A percentile compares a stretch with the other conserved stretches of the same genome.
Conservation (phyloP, 2,329 filamentous ascomycete genomes). For the Alternaria viburni region DNA sequence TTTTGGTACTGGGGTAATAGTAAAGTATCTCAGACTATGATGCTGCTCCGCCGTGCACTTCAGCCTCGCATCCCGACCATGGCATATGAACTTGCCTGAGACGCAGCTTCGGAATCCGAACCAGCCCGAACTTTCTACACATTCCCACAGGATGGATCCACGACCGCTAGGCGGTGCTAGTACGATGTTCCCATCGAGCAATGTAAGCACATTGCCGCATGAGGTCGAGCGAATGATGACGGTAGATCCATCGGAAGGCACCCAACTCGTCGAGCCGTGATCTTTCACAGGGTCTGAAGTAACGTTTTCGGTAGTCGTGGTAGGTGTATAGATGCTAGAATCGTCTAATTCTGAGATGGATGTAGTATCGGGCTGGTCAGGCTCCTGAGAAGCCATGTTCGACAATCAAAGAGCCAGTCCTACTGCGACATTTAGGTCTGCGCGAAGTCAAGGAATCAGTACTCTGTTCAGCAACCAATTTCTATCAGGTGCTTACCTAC, state of each 20-base stretch:
- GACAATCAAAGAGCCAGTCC: neutral
- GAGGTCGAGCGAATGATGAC: constrained; percentile 13
- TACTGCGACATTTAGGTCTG: neutral
- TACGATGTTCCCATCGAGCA: constrained; percentile 11
- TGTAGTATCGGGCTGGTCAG: neutral
- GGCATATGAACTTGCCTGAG: constrained; percentile 10
- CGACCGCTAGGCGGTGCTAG: constrained; percentile 3
- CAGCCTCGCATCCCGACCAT: constrained; percentile 4
- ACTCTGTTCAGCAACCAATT: neutral
- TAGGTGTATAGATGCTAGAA: constrained; percentile 2
- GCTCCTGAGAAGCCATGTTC: neutral
- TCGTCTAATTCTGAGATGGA: constrained; percentile 5
- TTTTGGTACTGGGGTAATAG: constrained; percentile 12
- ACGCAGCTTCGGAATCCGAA: constrained; percentile 8
- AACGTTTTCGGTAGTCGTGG: neutral
- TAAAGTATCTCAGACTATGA: constrained; percentile 4
- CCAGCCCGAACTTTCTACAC: constrained; percentile 15
- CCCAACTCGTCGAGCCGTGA: neutral
- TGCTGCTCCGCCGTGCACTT: constrained; percentile 8
- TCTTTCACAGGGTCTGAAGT: neutral
- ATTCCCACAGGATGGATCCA: constrained; percentile 11
- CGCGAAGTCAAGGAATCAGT: neutral
- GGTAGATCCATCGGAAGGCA: constrained; percentile 7
- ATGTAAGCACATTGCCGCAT: constrained; percentile 8
- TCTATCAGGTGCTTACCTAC: neutral